These are phyloP conservation scores for Pinus taeda DNA, from an alignment of 75 land plant genomes.

Conservation along the genomic window DNA sequence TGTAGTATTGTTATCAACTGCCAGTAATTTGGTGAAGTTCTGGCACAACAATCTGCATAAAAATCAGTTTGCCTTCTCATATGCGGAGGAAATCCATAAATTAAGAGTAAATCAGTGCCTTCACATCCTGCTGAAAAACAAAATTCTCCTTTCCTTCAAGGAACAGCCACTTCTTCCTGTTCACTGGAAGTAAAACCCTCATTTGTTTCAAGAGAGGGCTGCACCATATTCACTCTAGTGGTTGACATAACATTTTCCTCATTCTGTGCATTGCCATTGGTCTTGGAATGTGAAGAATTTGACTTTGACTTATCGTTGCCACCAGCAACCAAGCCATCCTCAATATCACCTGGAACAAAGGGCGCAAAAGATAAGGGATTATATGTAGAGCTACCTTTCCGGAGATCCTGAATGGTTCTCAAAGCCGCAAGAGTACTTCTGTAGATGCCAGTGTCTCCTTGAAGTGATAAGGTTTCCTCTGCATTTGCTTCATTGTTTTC, in stretches of 20 bases:
- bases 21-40: neutral
- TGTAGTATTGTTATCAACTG: neutral
- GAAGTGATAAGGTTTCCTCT: neutral
- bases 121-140: neutral
- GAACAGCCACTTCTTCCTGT: constrained; percentile 6
- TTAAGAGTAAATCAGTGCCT: neutral
- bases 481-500: neutral
- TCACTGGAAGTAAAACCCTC: neutral
- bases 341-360: constrained; percentile 28
- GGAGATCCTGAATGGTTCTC: constrained; percentile 59
- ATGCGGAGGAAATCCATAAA: neutral
- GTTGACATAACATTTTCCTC: neutral
- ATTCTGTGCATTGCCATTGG: neutral
- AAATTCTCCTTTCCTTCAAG: neutral
- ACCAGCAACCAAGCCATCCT: constrained; percentile 38
- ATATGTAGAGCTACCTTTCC: constrained; percentile 69
- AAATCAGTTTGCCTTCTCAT: neutral
- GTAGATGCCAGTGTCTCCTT: constrained; percentile 47
- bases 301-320: constrained; percentile 43
- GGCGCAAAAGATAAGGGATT: constrained; percentile 61
- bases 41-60: neutral
- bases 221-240: neutral
- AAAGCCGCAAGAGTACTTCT: constrained; percentile 70
- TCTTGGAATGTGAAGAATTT: constrained; percentile 6
- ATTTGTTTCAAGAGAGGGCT: neutral